phyloP scores from a whole-genome alignment of 345 rosid species.

The Kandelia obovata region DNA sequence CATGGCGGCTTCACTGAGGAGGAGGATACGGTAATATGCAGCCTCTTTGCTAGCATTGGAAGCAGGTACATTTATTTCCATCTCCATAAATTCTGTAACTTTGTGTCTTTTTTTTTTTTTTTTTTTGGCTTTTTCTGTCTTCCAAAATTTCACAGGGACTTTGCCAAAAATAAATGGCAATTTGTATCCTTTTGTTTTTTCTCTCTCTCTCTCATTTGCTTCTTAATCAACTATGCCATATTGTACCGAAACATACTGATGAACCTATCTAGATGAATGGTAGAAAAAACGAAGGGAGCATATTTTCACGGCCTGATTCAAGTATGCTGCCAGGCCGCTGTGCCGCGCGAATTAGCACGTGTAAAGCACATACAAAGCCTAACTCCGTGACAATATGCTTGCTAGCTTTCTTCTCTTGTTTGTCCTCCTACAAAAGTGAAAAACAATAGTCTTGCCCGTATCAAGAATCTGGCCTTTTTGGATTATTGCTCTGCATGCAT shows the following conservation, averaged over 20 bases:
- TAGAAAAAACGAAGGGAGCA: neutral
- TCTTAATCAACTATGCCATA: neutral
- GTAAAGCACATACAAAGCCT: too few relatives aligned
- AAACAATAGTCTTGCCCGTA: slow-evolving; percentile 1
- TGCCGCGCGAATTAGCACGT: too few relatives aligned
- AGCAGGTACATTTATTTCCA: slow-evolving; percentile 59
- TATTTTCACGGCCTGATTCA: too few relatives aligned
- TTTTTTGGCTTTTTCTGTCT: neutral
- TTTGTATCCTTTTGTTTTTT: neutral
- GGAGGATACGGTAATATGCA: slow-evolving; percentile 74
- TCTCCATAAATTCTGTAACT: neutral
- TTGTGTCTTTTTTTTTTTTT: neutral
- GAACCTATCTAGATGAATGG: slow-evolving; percentile 4
- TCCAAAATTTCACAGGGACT: neutral
- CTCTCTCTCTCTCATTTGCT: neutral
- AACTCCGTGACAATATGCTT: too few relatives aligned
- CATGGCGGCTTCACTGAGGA: slow-evolving; percentile 91
- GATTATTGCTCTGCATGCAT: slow-evolving; percentile 33
- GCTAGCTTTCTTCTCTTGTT: neutral
- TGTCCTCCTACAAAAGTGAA: neutral
- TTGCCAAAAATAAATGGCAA: neutral
- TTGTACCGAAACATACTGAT: neutral
- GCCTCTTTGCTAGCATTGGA: slow-evolving; percentile 76
- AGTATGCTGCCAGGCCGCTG: too few relatives aligned
- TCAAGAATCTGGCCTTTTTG: slow-evolving; percentile 30